Conservation (phyloP, 2,329 filamentous ascomycete genomes). For the Neofusicoccum cordaticola region DNA sequence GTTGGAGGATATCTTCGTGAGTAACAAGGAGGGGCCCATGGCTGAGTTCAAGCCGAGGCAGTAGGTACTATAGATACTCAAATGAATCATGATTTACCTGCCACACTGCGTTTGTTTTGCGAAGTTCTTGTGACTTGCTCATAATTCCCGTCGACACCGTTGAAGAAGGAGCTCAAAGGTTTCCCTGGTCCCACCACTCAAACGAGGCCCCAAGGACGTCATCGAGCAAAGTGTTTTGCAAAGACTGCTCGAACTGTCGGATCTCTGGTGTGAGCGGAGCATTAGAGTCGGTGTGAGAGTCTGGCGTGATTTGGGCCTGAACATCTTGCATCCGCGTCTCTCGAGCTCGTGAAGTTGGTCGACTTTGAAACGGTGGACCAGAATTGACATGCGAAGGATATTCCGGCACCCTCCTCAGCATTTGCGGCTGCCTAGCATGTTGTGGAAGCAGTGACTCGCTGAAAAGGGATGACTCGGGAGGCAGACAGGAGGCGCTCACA, state of each 20-base stretch:
- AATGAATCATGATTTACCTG: too few relatives aligned
- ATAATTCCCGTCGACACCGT: too few relatives aligned
- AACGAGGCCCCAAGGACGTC: neutral
- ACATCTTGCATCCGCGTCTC: neutral
- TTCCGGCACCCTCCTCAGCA: neutral
- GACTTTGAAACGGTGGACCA: neutral
- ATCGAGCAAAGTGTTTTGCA: neutral
- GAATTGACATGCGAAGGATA: neutral
- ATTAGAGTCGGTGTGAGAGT: neutral
- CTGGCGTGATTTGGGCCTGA: neutral
- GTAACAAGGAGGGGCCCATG: conserved; percentile 1
- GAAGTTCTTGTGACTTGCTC: neutral
- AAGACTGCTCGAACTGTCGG: conserved; percentile 1
- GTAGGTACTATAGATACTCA: neutral
- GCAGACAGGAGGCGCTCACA: neutral
- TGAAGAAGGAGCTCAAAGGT: neutral
- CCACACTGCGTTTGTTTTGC: neutral
- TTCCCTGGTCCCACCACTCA: conserved; percentile 10
- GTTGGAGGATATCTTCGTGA: conserved; percentile 2
- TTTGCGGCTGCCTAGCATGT: neutral
- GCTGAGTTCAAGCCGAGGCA: neutral
- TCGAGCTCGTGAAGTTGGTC: neutral
- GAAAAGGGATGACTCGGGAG: neutral
- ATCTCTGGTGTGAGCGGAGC: neutral
- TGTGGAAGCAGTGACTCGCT: neutral